Evolutionary conservation across 1,139 yeast species (phyloP), one percentile per base, ranked within the genome.

Genomic region (Candida gigantensis): DNA sequence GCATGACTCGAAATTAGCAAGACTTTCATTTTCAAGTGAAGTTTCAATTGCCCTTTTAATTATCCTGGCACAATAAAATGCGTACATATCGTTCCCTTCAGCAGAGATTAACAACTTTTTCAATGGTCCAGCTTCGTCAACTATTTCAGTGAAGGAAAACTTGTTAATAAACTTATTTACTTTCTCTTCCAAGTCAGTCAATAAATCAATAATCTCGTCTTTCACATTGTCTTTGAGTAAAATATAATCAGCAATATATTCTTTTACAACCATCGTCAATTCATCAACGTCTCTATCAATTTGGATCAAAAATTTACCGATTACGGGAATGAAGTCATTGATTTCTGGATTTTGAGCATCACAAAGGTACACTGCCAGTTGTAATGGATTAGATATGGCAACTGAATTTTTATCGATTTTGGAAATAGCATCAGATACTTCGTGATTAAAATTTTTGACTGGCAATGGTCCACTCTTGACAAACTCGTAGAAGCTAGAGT

Each of bases 331-430:
- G 2, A 38, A 25, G 6, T 25, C 30, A 24, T 46, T 41, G 6
- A 42, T 14, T 9, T 12, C 25, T 2, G 19, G 44, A 0, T 39
- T 26, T 3, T 36, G 36, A 1, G 48, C 48, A 2, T 46, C 32
- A 9, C 72, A 45, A 19, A 77, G 48, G 41, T 62, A 67, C 1
- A 69, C 55, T 35, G 66, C 69, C 17, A 62, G 60, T 12, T 61
- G 70, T 32, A 78, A 49, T 2, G 78, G 67, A 44, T 74, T 76
- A 0, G 78, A 70, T 18, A 77, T 52, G 0, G 81, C 53, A 18
- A 77, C 45, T 9, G 52, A 37, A 24, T 42, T 43, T 3, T 31
- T 37, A 16, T 48, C 33, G 31, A 51, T 24, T 30, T 36, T 16
- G 14, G 39, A 28, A 4, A 60, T 31, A 10, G 55, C 49, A 0